Evolutionary conservation across 2,329 filamentous ascomycete species (phyloP).

Genomic region (Bipolaris gigantea): DNA sequence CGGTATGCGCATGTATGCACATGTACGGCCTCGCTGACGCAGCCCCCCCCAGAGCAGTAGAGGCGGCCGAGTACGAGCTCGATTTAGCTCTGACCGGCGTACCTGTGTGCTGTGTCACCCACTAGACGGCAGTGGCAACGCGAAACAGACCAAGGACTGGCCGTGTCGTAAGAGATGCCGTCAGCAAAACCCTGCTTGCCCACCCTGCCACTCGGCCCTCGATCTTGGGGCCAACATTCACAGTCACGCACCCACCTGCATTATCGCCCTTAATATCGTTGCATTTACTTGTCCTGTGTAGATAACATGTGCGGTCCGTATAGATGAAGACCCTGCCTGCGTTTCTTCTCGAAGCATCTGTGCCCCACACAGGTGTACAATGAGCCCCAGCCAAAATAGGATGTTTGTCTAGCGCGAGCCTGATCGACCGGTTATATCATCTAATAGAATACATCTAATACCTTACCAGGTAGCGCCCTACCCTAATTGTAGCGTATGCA

Average conservation of each 20-base stretch:
- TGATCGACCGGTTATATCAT: no score
- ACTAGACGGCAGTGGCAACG: slow-evolving; percentile 31
- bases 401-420: no score
- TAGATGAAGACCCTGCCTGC: slow-evolving; percentile 19
- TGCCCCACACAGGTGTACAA: no score
- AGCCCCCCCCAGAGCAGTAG: slow-evolving; percentile 18
- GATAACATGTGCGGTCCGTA: background rate
- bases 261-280: slow-evolving; percentile 28
- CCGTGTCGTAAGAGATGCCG: slow-evolving; percentile 35
- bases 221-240: slow-evolving; percentile 15
- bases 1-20: background rate
- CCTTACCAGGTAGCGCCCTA: no score
- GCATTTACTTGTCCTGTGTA: background rate
- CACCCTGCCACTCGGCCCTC: slow-evolving; percentile 14
- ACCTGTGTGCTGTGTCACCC: slow-evolving; percentile 30
- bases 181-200: slow-evolving; percentile 30
- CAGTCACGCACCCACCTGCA: slow-evolving; percentile 20
- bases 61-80: slow-evolving; percentile 14
- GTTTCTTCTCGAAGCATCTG: slow-evolving; percentile 36
- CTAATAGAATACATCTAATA: no score
- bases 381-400: no score
- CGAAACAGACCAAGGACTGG: slow-evolving; percentile 27
- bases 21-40: background rate
- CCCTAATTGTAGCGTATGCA: no score
- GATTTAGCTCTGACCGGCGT: slow-evolving; percentile 23